Evolutionary conservation across 2,329 filamentous ascomycete species (phyloP).

Genomic region (Penicillium olsonii): DNA sequence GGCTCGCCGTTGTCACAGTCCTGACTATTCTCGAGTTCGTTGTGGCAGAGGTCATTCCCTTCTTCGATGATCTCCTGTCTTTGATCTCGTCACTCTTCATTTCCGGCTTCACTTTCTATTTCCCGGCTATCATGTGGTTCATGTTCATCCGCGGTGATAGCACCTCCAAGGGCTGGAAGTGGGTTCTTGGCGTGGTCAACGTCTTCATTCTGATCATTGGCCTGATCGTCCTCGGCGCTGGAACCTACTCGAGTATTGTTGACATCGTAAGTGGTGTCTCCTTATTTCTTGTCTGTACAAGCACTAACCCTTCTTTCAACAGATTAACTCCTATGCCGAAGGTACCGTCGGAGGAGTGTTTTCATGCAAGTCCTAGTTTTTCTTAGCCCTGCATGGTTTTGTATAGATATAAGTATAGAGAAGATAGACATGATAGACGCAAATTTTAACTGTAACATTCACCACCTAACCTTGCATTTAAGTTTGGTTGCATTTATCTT

Average conservation of each 20-base stretch:
- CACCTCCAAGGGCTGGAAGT: not conserved
- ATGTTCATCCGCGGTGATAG: not conserved
- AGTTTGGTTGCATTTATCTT: no score
- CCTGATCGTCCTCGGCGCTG: not conserved
- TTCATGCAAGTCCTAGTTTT: not conserved
- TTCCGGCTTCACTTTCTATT: not conserved
- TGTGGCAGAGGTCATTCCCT: not conserved
- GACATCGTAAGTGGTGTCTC: not conserved
- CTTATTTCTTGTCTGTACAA: not conserved
- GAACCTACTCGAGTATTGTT: not conserved
- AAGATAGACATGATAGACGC: not conserved
- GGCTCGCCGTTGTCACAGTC: not conserved
- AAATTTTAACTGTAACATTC: not conserved
- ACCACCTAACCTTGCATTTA: no score
- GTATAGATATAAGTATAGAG: not conserved
- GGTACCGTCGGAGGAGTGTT: not conserved
- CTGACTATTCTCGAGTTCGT: not conserved
- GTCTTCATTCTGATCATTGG: not conserved
- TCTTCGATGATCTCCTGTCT: constrained; percentile 1
- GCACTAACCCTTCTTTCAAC: not conserved
- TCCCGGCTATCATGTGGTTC: constrained; percentile 3
- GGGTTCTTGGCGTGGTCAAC: not conserved
- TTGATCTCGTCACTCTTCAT: constrained; percentile 1
- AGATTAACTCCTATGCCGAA: constrained; percentile 1
- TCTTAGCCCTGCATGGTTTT: no score